Conservation (phyloP, 352 stramenopile species). For the Pythium grandisporangium region DNA sequence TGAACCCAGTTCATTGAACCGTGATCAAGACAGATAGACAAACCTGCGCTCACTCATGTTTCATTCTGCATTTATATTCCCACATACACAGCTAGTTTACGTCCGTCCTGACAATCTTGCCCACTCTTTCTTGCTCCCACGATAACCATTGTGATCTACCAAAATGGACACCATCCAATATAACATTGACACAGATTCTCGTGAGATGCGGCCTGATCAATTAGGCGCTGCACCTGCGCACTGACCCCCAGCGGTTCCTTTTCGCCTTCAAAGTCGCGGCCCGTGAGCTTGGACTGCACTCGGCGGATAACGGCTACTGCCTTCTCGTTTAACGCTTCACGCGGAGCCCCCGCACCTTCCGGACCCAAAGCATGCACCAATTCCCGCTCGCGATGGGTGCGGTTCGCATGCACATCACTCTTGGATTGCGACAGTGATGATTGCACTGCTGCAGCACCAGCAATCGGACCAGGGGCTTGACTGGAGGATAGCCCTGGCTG, state of each 20-base stretch:
- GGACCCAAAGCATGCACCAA: slow-evolving; percentile 68
- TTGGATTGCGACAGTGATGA: slow-evolving; percentile 41
- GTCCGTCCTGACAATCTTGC: too few relatives aligned
- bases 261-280: slow-evolving; percentile 93
- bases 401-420: slow-evolving; percentile 50
- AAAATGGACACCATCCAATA: slow-evolving; percentile 97
- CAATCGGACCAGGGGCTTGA: too few relatives aligned
- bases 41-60: neutral
- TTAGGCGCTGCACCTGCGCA: slow-evolving; percentile 93
- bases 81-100: too few relatives aligned
- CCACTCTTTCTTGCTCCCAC: neutral
- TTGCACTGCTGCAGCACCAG: slow-evolving; percentile 20
- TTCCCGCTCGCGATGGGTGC: slow-evolving; percentile 77
- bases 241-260: slow-evolving; percentile 65
- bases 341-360: slow-evolving; percentile 65
- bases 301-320: slow-evolving; percentile 95
- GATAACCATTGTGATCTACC: slow-evolving; percentile 21
- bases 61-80: neutral
- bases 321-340: slow-evolving; percentile 93
- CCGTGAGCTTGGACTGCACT: slow-evolving; percentile 99
- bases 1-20: neutral
- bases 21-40: neutral
- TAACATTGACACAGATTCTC: slow-evolving; percentile 99
- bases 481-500: neutral
- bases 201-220: slow-evolving; percentile 96